Evolutionary conservation across 208 protist genomes (phyloP), one percentile per base, ranked within the genome.

Genomic region (Leptomonas seymouri): DNA sequence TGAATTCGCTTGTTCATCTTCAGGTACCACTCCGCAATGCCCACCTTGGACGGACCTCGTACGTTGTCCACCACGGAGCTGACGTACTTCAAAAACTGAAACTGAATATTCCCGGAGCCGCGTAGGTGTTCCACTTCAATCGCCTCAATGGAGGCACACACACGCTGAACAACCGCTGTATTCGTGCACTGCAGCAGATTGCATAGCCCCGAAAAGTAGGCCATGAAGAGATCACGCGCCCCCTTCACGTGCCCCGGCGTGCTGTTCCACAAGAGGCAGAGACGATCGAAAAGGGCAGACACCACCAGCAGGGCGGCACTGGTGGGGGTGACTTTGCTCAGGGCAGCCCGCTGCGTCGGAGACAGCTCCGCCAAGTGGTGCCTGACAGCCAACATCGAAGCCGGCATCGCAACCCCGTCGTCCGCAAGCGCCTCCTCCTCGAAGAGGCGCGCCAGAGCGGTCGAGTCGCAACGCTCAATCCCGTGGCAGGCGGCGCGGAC

Each of bases 101-200:
- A 50, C 67, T 91, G 86, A 16, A 84, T 58, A 21, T 55, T 69
- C 18, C 73, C 76, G 1, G 85, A 78, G 48, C 79, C 79, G 20
- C 75, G 79, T 21, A 95, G 71, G 59, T 95, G 85, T 57, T 95
- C 87, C 62, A 92, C 65, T 62, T 85, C 62, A 14, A 95, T 77
- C 30, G 87, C 83, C 78, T 95, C 87, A 15, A 95, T 80, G 3
- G 90, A 95, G 31, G 87, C 87, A 45, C 87, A 93, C 30, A 95
- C 90, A 14, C 90, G 85, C 65, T 86, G 81, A 46, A 93, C 65
- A n/a, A 93, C 84, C 25, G 81, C 53, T 23, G 61, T 81, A 44
- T 74, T 82, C 14, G 60, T 76, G 72, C 90, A 95, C 69, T 89
- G 83, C 49, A 95, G 60, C 30, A 95, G 62, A 68, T 93, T 92